Percentiles rank a stretch among this genome's conserved stretches.
Evolutionary conservation across 2,329 filamentous ascomycete species (phyloP).

Genomic region (Beauveria pseudobassiana): DNA sequence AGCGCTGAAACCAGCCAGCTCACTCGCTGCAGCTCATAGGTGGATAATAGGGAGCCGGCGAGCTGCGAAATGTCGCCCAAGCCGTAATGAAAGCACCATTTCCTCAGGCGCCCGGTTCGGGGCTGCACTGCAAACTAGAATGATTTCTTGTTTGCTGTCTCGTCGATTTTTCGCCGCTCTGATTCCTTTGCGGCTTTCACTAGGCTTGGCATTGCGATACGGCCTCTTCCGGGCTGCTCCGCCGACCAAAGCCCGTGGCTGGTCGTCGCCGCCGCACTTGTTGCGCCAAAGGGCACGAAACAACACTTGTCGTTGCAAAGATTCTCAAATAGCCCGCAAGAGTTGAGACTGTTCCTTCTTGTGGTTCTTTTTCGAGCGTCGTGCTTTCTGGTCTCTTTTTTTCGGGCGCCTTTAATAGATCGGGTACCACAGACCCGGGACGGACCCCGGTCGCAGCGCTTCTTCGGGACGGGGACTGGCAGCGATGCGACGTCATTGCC

Average conservation of each 20-base stretch:
- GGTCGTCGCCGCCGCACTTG: not conserved
- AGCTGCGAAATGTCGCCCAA: too few species aligned
- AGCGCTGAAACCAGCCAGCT: not conserved
- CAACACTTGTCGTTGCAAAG: conserved; percentile 1
- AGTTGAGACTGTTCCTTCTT: not conserved
- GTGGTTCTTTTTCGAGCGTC: not conserved
- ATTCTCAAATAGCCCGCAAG: not conserved
- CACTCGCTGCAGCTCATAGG: too few species aligned
- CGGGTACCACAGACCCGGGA: not conserved
- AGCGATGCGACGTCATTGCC: not conserved
- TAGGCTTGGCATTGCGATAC: not conserved
- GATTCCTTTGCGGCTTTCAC: not conserved
- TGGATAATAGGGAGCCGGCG: too few species aligned
- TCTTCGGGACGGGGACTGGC: not conserved
- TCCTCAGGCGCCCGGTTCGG: too few species aligned
- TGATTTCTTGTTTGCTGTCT: not conserved
- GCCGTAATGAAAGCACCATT: too few species aligned
- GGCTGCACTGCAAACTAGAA: too few species aligned
- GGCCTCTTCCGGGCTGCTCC: not conserved
- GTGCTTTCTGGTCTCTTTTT: not conserved
- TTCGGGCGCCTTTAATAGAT: not conserved
- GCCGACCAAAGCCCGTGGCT: not conserved
- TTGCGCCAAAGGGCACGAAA: not conserved
- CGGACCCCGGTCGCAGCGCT: not conserved
- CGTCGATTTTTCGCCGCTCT: not conserved